phyloP scores from a whole-genome alignment of 2,329 filamentous ascomycete genomes.

The Pseudocercospora crystallina region DNA sequence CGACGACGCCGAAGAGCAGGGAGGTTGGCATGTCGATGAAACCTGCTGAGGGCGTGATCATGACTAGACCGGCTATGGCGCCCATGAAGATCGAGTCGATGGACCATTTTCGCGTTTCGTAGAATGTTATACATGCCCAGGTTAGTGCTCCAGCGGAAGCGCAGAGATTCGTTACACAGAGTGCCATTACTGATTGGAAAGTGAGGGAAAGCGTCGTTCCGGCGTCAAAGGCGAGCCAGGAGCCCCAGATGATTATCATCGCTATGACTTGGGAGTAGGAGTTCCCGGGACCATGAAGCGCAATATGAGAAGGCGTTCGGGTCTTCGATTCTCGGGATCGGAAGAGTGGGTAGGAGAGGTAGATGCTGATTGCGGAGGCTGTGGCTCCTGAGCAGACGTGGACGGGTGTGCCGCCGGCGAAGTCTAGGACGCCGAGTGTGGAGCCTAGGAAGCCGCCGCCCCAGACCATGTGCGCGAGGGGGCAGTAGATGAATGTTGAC shows the following conservation, averaged over 20 bases:
- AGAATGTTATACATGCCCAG: constrained; percentile 49
- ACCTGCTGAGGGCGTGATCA: constrained; percentile 53
- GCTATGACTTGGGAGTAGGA: constrained; percentile 50
- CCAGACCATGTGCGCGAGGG: constrained; percentile 53
- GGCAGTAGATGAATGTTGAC: constrained; percentile 51
- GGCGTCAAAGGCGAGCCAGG: constrained; percentile 54
- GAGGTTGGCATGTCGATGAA: constrained; percentile 53
- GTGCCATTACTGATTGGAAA: constrained; percentile 52
- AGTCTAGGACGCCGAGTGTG: constrained; percentile 47
- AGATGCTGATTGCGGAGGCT: constrained; percentile 47
- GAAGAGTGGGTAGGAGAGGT: constrained; percentile 52
- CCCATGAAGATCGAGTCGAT: constrained; percentile 54
- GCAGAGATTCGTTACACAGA: constrained; percentile 52
- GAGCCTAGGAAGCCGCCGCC: constrained; percentile 46
- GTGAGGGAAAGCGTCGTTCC: constrained; percentile 51
- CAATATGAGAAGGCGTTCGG: constrained; percentile 49
- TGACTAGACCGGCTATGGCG: constrained; percentile 53
- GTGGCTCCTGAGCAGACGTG: constrained; percentile 48
- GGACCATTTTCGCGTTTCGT: constrained; percentile 47
- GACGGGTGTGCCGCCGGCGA: constrained; percentile 48
- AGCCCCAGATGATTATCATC: constrained; percentile 53
- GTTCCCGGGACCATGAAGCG: constrained; percentile 50
- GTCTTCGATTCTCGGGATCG: constrained; percentile 46
- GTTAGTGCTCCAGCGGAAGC: constrained; percentile 49
- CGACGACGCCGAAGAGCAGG: constrained; percentile 50